These are phyloP conservation scores for Trichoderma citrinoviride DNA, from an alignment of 2,329 filamentous ascomycete genomes.

Conservation along the genomic window DNA sequence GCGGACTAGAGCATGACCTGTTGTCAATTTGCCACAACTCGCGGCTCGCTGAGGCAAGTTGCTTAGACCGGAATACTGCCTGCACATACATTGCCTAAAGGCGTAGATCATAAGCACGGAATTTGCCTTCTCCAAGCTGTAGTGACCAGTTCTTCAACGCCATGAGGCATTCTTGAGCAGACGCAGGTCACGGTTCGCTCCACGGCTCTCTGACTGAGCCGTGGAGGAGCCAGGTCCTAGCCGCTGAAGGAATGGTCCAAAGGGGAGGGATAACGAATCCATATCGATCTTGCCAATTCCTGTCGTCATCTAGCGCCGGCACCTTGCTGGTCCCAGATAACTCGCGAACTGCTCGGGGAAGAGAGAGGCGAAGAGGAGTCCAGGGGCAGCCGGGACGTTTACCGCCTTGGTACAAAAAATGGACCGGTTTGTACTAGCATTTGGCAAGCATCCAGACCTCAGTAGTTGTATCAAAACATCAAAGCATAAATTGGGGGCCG, in stretches of 20 bases:
- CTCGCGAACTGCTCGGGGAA: slow-evolving; percentile 3
- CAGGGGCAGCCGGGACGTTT: neutral
- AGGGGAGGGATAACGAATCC: neutral
- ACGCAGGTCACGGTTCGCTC: slow-evolving; percentile 3
- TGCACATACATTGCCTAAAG: neutral
- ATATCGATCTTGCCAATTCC: slow-evolving; percentile 16
- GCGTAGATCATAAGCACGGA: neutral
- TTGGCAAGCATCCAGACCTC: neutral
- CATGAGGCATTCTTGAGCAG: slow-evolving; percentile 7
- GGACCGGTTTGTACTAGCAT: neutral
- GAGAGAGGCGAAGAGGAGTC: slow-evolving; percentile 7
- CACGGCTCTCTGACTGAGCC: neutral
- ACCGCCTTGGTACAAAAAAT: neutral
- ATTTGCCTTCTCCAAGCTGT: neutral
- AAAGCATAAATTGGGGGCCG: neutral
- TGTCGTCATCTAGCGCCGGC: slow-evolving; percentile 19
- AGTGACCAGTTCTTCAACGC: neutral
- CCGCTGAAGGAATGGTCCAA: neutral
- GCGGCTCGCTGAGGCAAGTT: neutral
- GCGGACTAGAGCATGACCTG: neutral
- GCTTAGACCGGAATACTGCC: neutral
- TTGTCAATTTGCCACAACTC: neutral
- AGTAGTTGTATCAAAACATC: neutral
- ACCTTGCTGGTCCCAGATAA: neutral
- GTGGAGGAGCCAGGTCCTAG: neutral